A percentile compares a stretch with the other conserved stretches of the same genome.
These are phyloP conservation scores for Suillus brevipes DNA, from an alignment of 768 basidiomycete species.

Conservation along the genomic window DNA sequence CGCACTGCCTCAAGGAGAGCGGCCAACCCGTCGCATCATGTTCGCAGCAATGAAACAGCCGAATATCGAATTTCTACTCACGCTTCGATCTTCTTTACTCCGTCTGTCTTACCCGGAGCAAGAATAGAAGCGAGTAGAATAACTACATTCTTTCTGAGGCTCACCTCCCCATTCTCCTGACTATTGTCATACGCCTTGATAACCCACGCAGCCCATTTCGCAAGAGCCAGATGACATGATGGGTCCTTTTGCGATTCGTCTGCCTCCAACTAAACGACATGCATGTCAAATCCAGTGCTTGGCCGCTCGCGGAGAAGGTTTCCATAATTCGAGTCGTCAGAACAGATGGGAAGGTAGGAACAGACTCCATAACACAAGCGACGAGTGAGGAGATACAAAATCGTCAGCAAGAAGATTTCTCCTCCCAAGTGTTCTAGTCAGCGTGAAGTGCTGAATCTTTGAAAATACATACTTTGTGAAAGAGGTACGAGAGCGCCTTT, in stretches of 20 bases:
- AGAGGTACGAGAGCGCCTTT: constrained; percentile 79
- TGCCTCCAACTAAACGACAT: constrained; percentile 20
- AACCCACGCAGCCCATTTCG: constrained; percentile 71
- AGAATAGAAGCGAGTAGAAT: constrained; percentile 48
- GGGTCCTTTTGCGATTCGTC: constrained; percentile 32
- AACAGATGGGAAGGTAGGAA: constrained; percentile 52
- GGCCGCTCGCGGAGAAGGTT: constrained; percentile 26
- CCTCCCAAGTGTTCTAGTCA: constrained; percentile 46
- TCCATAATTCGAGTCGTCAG: constrained; percentile 49
- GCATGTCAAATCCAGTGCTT: constrained; percentile 14
- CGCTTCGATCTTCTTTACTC: constrained; percentile 32
- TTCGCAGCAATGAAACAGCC: constrained; percentile 8
- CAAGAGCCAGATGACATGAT: constrained; percentile 59
- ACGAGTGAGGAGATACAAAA: constrained; percentile 50
- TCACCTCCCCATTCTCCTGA: constrained; percentile 33
- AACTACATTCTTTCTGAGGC: constrained; percentile 48
- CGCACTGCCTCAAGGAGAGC: constrained; percentile 23
- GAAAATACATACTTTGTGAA: constrained; percentile 63
- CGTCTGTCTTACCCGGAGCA: constrained; percentile 36
- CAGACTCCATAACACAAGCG: constrained; percentile 66
- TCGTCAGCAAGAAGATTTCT: constrained; percentile 40
- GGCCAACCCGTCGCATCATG: constrained; percentile 19
- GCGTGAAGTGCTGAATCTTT: constrained; percentile 7
- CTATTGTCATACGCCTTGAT: constrained; percentile 40
- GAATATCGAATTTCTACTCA: constrained; percentile 24